Conservation (phyloP, 139 green algal genomes). For the Asterochloris erici region DNA sequence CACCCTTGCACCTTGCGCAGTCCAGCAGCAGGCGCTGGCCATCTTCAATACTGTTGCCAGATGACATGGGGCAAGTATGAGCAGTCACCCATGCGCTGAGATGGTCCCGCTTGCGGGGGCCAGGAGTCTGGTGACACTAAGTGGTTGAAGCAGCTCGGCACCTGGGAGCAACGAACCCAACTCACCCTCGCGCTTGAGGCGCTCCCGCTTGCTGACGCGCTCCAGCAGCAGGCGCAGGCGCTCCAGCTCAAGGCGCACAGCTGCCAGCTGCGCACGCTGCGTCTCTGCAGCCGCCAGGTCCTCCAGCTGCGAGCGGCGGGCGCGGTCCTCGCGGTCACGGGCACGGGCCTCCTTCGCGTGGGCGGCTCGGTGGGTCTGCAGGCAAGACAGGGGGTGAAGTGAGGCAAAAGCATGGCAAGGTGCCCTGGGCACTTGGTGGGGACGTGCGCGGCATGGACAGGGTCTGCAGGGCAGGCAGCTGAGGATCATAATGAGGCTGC, state of each 20-base stretch:
- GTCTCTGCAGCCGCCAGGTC: constrained; percentile 29
- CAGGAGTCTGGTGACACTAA: background rate
- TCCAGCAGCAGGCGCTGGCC: background rate
- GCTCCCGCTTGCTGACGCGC: constrained; percentile 39
- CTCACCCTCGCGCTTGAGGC: constrained; percentile 36
- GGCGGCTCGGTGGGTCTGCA: no score
- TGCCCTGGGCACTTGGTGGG: no score
- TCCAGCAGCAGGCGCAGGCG: constrained; percentile 46
- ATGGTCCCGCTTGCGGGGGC: no score
- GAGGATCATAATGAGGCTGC: no score
- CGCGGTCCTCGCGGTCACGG: no score
- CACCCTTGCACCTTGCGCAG: no score
- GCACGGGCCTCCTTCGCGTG: no score
- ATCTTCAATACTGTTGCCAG: background rate
- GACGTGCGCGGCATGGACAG: no score
- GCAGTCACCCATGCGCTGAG: no score
- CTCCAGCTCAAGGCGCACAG: constrained; percentile 47
- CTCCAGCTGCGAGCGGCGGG: background rate
- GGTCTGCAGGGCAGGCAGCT: no score
- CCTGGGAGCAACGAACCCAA: background rate
- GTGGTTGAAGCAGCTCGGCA: background rate
- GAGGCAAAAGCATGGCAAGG: no score
- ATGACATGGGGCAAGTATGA: background rate
- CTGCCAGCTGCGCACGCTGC: constrained; percentile 22
- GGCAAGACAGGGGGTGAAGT: no score